These are phyloP conservation scores for Prunus padus DNA, from an alignment of 306 rosid genomes.

Conservation along the genomic window DNA sequence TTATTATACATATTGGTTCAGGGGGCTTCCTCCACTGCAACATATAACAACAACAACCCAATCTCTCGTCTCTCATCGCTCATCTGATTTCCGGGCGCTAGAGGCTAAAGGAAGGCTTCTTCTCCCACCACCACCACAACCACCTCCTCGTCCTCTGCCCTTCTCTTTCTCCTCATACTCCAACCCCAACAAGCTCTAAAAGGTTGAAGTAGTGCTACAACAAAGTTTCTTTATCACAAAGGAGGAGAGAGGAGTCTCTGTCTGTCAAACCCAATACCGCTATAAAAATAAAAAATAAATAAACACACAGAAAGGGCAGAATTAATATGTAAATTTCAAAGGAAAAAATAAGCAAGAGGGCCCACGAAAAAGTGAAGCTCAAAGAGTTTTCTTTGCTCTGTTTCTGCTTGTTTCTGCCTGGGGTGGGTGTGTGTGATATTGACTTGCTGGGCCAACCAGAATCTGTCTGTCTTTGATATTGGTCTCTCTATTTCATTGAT, in stretches of 20 bases:
- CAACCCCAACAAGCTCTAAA: no score
- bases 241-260: conserved; percentile 2
- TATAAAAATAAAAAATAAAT: not conserved
- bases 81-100: not conserved
- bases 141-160: not conserved
- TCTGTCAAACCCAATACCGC: not conserved
- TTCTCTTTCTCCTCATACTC: not conserved
- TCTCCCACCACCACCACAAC: not conserved
- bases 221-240: not conserved
- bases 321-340: no score
- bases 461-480: no score
- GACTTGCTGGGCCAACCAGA: no score
- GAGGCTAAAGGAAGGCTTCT: not conserved
- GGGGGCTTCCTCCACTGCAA: not conserved
- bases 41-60: not conserved
- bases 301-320: not conserved
- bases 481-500: no score
- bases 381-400: no score
- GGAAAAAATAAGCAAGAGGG: not conserved
- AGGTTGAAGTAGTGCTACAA: no score
- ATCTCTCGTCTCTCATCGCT: not conserved
- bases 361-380: not conserved
- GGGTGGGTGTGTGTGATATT: no score
- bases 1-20: not conserved
- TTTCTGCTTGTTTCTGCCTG: no score